Base-by-base conservation (phyloP, 1,284 basidiomycete species). In the Fistulina hepatica region DNA sequence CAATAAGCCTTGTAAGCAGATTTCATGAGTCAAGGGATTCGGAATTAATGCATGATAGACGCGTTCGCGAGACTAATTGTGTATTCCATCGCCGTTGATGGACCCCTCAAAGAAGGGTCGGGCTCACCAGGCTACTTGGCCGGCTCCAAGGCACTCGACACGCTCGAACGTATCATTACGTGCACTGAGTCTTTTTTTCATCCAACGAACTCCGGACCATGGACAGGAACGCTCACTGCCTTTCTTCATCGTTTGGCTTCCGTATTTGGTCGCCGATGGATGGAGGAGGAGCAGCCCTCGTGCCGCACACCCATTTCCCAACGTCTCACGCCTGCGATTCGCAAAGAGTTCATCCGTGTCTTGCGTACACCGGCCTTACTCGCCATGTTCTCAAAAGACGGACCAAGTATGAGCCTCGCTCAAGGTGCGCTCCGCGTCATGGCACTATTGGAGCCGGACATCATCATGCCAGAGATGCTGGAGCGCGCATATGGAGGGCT, bases 141-240 rank as follows among this genome's bases (percentile, higher is more conserved):
- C 0, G 94, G 95, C 6, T 92, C 84, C 4, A 84, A 76, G 52
- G 89, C 93, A 12, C 67, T 99, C 43, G 90, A 95, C 49, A 82
- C 90, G 17, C 65, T 98, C 19, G 83, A 90, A 47, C 81, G 80
- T 49, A 65, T 98, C 31, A 76, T 98, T 40, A 94, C 89, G 10
- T 93, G 89, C 45, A 90, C 85, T 5, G 95, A 99, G 56, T 82
- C 79, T 0, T 93, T 82, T 63, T 95, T 94, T 57, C 91, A 95
- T 56, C 89, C 89, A 4, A 84, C 86, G 2, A 86, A 82, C 53
- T 73, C 70, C 36, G 84, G 84, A 2, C 59, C 66, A 36, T 86
- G 82, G 79, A 77, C 81, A 5, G 26, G 34, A 21, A 42, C 80
- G 73, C 65, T 90, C 28, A 81, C 81, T 1, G 71, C 71, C 17